phyloP scores from a whole-genome alignment of 2,329 filamentous ascomycete genomes.

The Alternaria gansuensis region DNA sequence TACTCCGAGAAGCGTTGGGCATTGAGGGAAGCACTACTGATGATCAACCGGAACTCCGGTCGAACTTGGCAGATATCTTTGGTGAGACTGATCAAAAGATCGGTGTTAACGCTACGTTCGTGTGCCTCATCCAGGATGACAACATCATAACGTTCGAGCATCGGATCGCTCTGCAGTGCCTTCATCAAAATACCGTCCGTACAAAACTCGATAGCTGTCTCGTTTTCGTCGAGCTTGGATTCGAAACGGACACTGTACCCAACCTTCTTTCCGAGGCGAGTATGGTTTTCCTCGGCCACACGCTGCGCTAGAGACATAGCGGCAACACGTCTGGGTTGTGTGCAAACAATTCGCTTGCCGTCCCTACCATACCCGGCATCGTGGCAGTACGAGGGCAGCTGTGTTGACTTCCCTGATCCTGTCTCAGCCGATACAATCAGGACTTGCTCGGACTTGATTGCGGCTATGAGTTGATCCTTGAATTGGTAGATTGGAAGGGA shows the following conservation, averaged over 20 bases:
- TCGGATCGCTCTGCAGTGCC: conserved; percentile 62
- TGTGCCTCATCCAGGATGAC: conserved; percentile 98
- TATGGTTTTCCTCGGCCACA: conserved; percentile 78
- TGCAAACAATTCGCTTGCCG: conserved; percentile 81
- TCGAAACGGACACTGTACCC: conserved; percentile 97
- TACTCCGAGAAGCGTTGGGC: conserved; percentile 91
- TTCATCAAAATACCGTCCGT: too few relatives aligned
- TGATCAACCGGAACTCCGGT: conserved; percentile 86
- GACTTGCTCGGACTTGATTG: conserved; percentile 80
- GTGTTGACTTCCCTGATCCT: conserved; percentile 94
- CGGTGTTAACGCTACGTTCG: conserved; percentile 89
- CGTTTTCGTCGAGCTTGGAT: conserved; percentile 69
- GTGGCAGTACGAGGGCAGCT: conserved; percentile 90
- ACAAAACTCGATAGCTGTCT: too few relatives aligned
- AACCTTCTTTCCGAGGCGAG: conserved; percentile 75
- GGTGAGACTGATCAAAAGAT: conserved; percentile 85
- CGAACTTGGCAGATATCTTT: conserved; percentile 87
- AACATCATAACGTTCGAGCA: conserved; percentile 81
- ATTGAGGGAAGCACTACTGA: conserved; percentile 94
- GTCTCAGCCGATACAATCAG: conserved; percentile 95
- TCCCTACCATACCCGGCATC: conserved; percentile 68
- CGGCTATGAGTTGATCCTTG: conserved; percentile 82
- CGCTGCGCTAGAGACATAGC: conserved; percentile 98
- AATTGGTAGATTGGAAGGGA: conserved; percentile 80
- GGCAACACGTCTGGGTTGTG: conserved; percentile 92